Evolutionary conservation across 139 green algal species (phyloP), one percentile per base, ranked within the genome.

Genomic region (Limnomonas spitsbergensis): DNA sequence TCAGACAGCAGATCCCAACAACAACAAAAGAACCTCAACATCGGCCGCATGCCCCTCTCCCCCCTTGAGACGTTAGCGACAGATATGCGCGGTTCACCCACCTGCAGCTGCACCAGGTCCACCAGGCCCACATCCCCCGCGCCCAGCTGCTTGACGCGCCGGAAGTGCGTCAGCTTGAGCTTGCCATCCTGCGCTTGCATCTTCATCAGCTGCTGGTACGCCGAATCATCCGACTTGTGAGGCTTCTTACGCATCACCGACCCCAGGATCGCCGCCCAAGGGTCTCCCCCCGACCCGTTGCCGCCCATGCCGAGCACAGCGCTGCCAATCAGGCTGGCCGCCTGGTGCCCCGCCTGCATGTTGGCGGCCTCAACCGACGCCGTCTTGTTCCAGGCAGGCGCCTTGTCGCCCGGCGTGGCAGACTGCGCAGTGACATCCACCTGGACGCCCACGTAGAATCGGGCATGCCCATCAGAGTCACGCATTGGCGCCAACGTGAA

Each of bases 401-500:
- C 27, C 35, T 73, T 83, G 6, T 75, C 71, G 40, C 71, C 80
- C 9, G 4, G 53, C n/a, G 39, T n/a, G 3, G 52, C 54, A 6
- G 78, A 66, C 73, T 83, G 71, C 2, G 74, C 69, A 52, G 80
- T 78, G 14, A 70, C 56, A 32, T 70, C 56, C 56, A 70, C 56
- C 85, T 93, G 87, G 66, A 99, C 94, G 14, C 95, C 95, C 36
- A 98, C 90, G 77, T 97, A 92, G 88, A 98, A 98, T 32, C 92
- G 85, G 9, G 93, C 83, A 2, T 82, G 86, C 37, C 92, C 94
- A 39, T 93, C 87, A 47, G 89, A 84, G 82, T 97, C 79, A 40
- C 89, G 84, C 80, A 99, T 96, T 47, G 95, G 92, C 26, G 94
- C 93, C 38, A 99, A 73, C 2, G 94, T 97, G 69, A 99, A 93